Conservation (phyloP, 495 filamentous ascomycete species). For the Xylaria scruposa region DNA sequence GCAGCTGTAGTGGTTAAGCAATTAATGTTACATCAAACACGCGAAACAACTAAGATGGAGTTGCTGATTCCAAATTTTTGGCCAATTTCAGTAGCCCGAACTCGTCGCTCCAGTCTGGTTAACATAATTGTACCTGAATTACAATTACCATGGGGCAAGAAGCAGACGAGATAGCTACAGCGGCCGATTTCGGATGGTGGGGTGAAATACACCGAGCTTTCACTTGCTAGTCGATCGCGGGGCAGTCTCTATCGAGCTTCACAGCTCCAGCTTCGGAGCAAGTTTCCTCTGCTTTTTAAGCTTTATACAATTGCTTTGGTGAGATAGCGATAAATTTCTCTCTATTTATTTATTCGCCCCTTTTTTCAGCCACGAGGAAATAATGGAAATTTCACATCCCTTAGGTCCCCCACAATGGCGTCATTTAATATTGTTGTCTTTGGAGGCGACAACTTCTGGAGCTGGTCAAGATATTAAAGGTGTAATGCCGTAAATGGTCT, state of each 20-base stretch:
- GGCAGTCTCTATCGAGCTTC: constrained; percentile 25
- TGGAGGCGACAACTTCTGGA: constrained; percentile 91
- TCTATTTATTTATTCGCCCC: background rate
- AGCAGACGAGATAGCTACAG: background rate
- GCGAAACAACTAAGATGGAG: background rate
- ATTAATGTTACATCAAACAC: background rate
- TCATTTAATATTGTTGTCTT: constrained; percentile 71
- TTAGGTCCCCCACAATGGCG: constrained; percentile 48
- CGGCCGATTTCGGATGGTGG: constrained; percentile 45
- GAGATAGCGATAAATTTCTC: background rate
- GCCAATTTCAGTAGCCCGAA: background rate
- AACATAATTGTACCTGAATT: background rate
- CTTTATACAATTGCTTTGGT: background rate
- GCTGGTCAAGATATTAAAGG: constrained; percentile 62
- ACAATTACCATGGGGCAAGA: background rate
- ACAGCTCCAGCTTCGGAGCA: constrained; percentile 26
- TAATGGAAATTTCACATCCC: background rate
- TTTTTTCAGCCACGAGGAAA: background rate
- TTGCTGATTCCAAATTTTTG: background rate
- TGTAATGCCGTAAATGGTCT: constrained; percentile 17
- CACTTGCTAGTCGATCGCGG: constrained; percentile 23
- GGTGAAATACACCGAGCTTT: constrained; percentile 34
- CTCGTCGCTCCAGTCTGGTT: background rate
- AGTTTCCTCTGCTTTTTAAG: background rate
- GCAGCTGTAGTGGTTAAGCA: background rate